These are phyloP conservation scores for Echeveria elegans DNA, from an alignment of 164 flowering plant genomes.

Conservation along the genomic window DNA sequence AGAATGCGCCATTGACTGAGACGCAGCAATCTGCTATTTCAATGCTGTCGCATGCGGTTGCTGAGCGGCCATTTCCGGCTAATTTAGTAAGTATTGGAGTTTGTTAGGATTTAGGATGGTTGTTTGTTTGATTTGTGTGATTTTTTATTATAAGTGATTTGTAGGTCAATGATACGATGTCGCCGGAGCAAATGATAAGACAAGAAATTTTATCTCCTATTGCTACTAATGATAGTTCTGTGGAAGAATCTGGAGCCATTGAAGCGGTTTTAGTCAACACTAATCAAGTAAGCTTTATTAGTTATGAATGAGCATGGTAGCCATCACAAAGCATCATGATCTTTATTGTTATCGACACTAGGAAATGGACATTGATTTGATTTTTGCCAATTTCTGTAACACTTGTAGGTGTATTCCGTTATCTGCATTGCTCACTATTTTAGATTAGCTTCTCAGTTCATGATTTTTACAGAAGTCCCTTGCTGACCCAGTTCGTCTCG, in stretches of 20 bases:
- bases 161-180: slow-evolving; percentile 14
- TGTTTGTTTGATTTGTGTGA: background rate
- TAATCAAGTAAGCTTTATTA: slow-evolving; percentile 51
- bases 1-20: slow-evolving; percentile 89
- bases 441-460: too few relatives aligned
- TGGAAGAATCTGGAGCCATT: slow-evolving; percentile 42
- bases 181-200: slow-evolving; percentile 40
- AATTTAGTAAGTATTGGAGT: slow-evolving; percentile 35
- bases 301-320: background rate
- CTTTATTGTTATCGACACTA: too few relatives aligned
- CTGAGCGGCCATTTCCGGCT: slow-evolving; percentile 78
- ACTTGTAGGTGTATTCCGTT: too few relatives aligned
- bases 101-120: background rate
- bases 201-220: slow-evolving; percentile 50
- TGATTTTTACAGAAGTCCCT: too few relatives aligned
- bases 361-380: too few relatives aligned
- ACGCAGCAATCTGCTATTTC: slow-evolving; percentile 75
- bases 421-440: too few relatives aligned
- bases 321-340: background rate
- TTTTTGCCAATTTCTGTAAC: too few relatives aligned
- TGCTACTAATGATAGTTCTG: slow-evolving; percentile 30
- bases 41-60: slow-evolving; percentile 64
- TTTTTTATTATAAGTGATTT: background rate
- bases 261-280: slow-evolving; percentile 70
- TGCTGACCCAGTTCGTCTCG: background rate